phyloP scores from a whole-genome alignment of 2,329 filamentous ascomycete species.

The Botrytis pseudocinerea region DNA sequence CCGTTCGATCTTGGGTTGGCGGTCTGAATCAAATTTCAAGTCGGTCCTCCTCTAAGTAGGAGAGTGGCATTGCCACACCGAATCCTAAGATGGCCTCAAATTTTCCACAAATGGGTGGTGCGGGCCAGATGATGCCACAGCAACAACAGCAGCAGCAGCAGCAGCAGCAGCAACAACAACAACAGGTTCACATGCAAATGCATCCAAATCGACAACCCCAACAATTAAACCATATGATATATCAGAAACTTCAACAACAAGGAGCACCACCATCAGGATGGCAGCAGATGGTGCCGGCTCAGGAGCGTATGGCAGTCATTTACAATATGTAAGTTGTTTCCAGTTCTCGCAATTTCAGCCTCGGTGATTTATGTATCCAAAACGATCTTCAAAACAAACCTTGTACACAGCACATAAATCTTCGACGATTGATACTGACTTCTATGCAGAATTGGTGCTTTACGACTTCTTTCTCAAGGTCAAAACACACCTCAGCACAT shows the following conservation, averaged over 20 bases:
- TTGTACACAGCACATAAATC: not conserved
- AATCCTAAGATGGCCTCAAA: constrained; percentile 39
- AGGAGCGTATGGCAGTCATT: constrained; percentile 35
- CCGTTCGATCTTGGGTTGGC: constrained; percentile 18
- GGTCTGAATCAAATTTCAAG: constrained; percentile 29
- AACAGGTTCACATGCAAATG: constrained; percentile 6
- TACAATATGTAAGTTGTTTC: constrained; percentile 38
- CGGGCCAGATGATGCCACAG: constrained; percentile 38
- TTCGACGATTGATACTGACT: constrained; percentile 13
- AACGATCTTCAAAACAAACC: not conserved
- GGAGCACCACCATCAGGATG: constrained; percentile 34
- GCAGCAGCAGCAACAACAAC: constrained; percentile 29
- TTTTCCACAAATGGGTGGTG: constrained; percentile 39
- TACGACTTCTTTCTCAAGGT: constrained; percentile 36
- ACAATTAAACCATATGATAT: constrained; percentile 38
- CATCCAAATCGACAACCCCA: constrained; percentile 17
- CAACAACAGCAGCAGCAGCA: constrained; percentile 33
- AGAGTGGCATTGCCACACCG: constrained; percentile 36
- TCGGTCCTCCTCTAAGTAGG: constrained; percentile 32
- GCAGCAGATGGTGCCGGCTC: constrained; percentile 33
- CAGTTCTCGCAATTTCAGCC: not conserved
- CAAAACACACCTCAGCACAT: constrained; percentile 29
- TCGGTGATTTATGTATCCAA: not conserved
- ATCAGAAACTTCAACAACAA: constrained; percentile 34
- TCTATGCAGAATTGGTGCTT: constrained; percentile 34